Base-by-base conservation (phyloP, 805 yeast genomes). In the Yueomyces sinensis region DNA sequence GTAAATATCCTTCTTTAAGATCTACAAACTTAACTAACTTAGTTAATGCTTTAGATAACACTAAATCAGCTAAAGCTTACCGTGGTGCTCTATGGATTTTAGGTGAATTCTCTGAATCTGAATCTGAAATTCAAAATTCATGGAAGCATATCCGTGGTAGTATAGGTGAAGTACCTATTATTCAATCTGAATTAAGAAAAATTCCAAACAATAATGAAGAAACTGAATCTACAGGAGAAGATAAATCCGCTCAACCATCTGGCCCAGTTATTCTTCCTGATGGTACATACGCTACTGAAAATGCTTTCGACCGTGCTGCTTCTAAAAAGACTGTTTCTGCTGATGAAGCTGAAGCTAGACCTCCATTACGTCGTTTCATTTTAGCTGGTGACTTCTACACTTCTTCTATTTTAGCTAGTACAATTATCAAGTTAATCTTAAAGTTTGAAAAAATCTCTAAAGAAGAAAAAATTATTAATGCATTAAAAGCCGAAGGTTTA, bases 271-370 rank as follows among this genome's bases (percentile, higher is more conserved):
- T 91, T 39, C 68, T 91, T 44, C 95, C 98, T n/a, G 99, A 91
- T 62, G 99, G 99, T 47, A 91, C 99, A 0, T 91, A 91, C 59
- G 98, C 98, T 20, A 82, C 95, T 29, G 98, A 91, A 60, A 80
- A 80, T 13, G 61, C 74, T 4, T 64, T 63, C 58, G 96, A 95
- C 42, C 81, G 95, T 1, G 83, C 82, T 54, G 94, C 94, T 17
- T 76, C 91, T 18, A 94, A 82, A 54, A 74, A 75, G 42, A 91
- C 94, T 0, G 61, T 78, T 37, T 74, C 82, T 5, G 54, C 68
- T 9, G 61, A 61, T 20, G 63, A 62, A 35, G 61, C 63, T 16
- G 62, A 67, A n/a, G 55, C 58, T 13, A 68, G 66, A 44, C 83
- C 87, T 20, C 83, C 94, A 31, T 63, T 93, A 46, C 79, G 98